These are phyloP conservation scores for Brassica nigra DNA, from an alignment of 345 rosid genomes.

Conservation along the genomic window DNA sequence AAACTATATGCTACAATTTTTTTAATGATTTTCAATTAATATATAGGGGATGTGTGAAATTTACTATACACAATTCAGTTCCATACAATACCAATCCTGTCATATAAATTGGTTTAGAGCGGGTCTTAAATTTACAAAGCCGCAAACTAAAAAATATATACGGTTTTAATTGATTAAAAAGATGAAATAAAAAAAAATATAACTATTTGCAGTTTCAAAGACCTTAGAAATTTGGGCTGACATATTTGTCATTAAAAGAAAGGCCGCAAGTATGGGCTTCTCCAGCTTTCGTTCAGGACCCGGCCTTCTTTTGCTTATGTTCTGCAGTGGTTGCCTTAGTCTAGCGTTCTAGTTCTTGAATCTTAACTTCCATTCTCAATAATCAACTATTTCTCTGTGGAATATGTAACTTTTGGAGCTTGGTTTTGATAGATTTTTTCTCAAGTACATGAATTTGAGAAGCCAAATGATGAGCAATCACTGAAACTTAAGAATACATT, in stretches of 20 bases:
- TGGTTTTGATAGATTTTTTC: conserved; percentile 60
- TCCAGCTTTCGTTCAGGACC: not conserved
- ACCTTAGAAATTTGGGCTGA: not conserved
- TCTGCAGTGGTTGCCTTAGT: not conserved
- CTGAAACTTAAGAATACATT: too few relatives aligned
- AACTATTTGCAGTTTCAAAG: not conserved
- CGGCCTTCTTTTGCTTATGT: not conserved
- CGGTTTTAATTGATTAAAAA: too few relatives aligned
- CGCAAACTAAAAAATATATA: too few relatives aligned
- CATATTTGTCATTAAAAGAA: not conserved
- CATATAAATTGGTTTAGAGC: too few relatives aligned
- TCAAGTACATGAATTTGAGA: conserved; percentile 77
- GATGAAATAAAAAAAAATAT: too few relatives aligned
- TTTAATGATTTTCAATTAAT: too few relatives aligned
- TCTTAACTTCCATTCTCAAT: not conserved
- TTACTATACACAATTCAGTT: not conserved
- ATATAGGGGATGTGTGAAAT: too few relatives aligned
- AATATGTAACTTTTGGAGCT: conserved; percentile 35
- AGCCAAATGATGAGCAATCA: conserved; percentile 69
- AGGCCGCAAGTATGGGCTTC: not conserved
- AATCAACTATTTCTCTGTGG: conserved; percentile 18
- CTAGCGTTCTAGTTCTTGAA: conserved; percentile 13
- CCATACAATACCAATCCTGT: not conserved
- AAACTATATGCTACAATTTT: too few relatives aligned
- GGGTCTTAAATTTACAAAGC: too few relatives aligned